Evolutionary conservation across 306 rosid species (phyloP), one percentile per base, ranked within the genome.

Genomic region (Fagus sylvatica): DNA sequence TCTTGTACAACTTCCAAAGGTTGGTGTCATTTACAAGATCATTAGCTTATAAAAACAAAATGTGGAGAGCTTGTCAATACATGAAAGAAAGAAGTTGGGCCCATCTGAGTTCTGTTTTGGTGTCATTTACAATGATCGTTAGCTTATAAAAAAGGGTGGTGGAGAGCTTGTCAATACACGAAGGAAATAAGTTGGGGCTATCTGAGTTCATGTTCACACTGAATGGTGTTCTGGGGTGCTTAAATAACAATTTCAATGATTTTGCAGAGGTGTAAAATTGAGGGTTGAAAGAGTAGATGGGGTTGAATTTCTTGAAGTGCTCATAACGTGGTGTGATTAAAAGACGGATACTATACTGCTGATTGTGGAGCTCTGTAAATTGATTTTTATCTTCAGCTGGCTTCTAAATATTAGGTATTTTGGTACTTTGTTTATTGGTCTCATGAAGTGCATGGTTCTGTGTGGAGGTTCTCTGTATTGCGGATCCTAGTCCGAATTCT

Each of bases 391-490:
- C 69, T 51, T 51, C 51, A 10, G 74, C 61, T 59, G 81, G 17
- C 53, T 75, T 60, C 75, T 39, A 75, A 71, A 61, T 43, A 8
- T n/a, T 76, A 69, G 76, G 79, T 75, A 62, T 34, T 33, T 4
- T 6, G 42, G 64, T 62, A n/a, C 34, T 30, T 61, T 40, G 13
- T 53, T 43, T 73, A 68, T 82, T 76, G 76, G 73, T 37, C 72
- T 54, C n/a, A 61, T 42, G 68, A 51, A 75, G 67, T 71, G 39
- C 60, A 74, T 69, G 78, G 81, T 75, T 74, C 61, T 81, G 69
- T 77, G 62, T 77, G 79, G 74, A 71, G 79, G 59, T 71, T 85
- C 42, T 54, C 56, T 74, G 75, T 61, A 73, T 60, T 43, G 75
- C 42, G 65, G 82, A 74, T 61, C 61, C 62, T 73, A 12, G 40